A percentile compares a stretch with the other conserved stretches of the same genome.
phyloP scores from a whole-genome alignment of 805 yeast genomes.

The Metschnikowia lunata region DNA sequence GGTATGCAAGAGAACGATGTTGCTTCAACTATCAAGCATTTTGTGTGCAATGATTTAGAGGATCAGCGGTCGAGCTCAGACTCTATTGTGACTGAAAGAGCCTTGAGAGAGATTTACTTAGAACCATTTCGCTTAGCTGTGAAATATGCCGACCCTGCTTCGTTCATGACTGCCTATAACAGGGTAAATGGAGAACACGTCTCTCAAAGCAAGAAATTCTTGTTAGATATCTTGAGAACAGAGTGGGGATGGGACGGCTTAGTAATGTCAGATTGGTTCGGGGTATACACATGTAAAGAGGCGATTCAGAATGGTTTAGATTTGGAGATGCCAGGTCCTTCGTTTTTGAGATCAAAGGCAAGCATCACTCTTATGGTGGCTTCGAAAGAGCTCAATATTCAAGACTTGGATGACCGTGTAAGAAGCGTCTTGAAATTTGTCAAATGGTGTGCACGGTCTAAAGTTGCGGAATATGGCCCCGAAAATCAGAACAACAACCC shows the following conservation, averaged over 20 bases:
- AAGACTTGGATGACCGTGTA: slow-evolving; percentile 26
- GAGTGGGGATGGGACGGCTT: slow-evolving; percentile 35
- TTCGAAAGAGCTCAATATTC: slow-evolving; percentile 23
- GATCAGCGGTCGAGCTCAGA: slow-evolving; percentile 27
- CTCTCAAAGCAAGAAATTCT: slow-evolving; percentile 22
- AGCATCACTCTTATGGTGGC: slow-evolving; percentile 22
- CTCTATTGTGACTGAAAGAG: slow-evolving; percentile 28
- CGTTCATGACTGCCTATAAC: slow-evolving; percentile 31
- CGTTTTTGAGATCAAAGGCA: slow-evolving; percentile 18
- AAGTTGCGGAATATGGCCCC: slow-evolving; percentile 20
- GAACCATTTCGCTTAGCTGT: slow-evolving; percentile 33
- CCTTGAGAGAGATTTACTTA: slow-evolving; percentile 30
- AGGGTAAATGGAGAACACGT: slow-evolving; percentile 30
- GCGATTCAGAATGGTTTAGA: slow-evolving; percentile 29
- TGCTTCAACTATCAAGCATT: slow-evolving; percentile 33
- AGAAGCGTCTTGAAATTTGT: slow-evolving; percentile 25
- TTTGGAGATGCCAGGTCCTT: slow-evolving; percentile 35
- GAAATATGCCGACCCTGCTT: slow-evolving; percentile 25
- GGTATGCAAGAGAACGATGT: slow-evolving; percentile 28
- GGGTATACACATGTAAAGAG: slow-evolving; percentile 25
- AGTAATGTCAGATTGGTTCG: slow-evolving; percentile 34
- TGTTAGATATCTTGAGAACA: slow-evolving; percentile 22
- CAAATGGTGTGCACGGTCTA: slow-evolving; percentile 20
- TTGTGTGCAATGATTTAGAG: slow-evolving; percentile 31
- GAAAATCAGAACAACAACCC: slow-evolving; percentile 23